phyloP scores from a whole-genome alignment of 495 filamentous ascomycete species.

The Apodospora peruviana region DNA sequence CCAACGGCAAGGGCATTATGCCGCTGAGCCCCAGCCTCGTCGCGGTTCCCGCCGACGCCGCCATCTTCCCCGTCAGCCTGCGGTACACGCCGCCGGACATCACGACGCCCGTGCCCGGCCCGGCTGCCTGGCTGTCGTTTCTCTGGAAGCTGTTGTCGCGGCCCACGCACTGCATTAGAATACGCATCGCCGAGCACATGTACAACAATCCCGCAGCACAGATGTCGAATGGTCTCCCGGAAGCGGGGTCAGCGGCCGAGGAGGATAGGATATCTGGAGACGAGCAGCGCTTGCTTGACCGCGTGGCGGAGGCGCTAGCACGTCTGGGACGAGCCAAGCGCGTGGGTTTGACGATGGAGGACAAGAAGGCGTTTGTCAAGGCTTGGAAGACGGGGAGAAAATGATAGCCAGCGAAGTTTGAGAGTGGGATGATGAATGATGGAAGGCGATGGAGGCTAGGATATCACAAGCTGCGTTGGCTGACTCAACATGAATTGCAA shows the following conservation, averaged over 20 bases:
- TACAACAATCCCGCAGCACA: constrained; percentile 33
- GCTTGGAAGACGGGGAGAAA: constrained; percentile 41
- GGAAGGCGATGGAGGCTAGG: not conserved
- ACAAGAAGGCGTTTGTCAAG: constrained; percentile 77
- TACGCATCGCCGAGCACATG: constrained; percentile 73
- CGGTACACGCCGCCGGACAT: constrained; percentile 85
- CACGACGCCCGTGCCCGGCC: constrained; percentile 82
- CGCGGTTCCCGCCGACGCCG: constrained; percentile 52
- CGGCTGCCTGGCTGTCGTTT: constrained; percentile 60
- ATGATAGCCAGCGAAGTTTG: constrained; percentile 3
- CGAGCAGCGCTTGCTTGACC: constrained; percentile 62
- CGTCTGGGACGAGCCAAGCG: constrained; percentile 85
- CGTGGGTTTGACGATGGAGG: constrained; percentile 72
- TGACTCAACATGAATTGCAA: too few relatives aligned
- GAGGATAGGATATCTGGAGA: constrained; percentile 41
- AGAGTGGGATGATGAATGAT: constrained; percentile 3
- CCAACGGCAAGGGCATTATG: constrained; percentile 87
- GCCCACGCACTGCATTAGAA: constrained; percentile 83
- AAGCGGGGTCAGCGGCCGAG: constrained; percentile 12
- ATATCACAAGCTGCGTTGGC: too few relatives aligned
- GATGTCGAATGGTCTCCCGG: constrained; percentile 19
- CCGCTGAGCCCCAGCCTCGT: constrained; percentile 72
- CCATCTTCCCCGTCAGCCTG: constrained; percentile 84
- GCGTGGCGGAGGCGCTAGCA: constrained; percentile 80
- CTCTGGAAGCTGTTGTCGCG: constrained; percentile 80